These are phyloP conservation scores for Hordeum vulgare DNA, from an alignment of 176 grass and related monocot species.

Conservation along the genomic window DNA sequence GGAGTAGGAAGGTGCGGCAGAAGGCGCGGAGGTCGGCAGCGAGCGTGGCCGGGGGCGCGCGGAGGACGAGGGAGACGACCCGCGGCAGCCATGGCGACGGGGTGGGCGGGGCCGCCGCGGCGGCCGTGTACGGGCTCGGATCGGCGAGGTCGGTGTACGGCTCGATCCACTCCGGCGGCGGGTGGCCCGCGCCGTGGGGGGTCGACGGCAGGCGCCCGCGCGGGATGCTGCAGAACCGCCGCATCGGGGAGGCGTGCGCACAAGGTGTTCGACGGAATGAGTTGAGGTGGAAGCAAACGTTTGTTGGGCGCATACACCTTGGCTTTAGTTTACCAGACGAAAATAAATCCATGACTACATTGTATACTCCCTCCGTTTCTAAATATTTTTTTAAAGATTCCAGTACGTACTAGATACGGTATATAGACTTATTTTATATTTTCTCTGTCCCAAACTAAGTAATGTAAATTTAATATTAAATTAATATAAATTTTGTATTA, in stretches of 20 bases:
- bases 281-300: no score
- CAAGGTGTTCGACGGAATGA: no score
- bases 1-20: slow-evolving; percentile 65
- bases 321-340: no score
- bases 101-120: slow-evolving; percentile 3
- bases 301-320: no score
- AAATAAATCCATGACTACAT: no score
- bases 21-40: slow-evolving; percentile 61
- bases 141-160: slow-evolving; percentile 57
- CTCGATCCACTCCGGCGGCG: slow-evolving; percentile 61
- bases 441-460: no score
- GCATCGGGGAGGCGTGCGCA: neutral
- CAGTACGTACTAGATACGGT: no score
- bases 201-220: neutral
- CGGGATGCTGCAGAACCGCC: slow-evolving; percentile 16
- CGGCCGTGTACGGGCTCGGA: slow-evolving; percentile 25
- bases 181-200: neutral
- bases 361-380: no score
- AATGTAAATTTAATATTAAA: no score
- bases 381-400: no score
- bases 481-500: no score
- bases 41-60: slow-evolving; percentile 40
- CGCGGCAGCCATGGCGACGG: slow-evolving; percentile 72
- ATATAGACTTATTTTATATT: no score
- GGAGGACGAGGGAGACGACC: slow-evolving; percentile 61